A percentile compares a stretch with the other conserved stretches of the same genome.
These are phyloP conservation scores for Trametes cubensis DNA, from an alignment of 768 basidiomycete genomes.

Conservation along the genomic window DNA sequence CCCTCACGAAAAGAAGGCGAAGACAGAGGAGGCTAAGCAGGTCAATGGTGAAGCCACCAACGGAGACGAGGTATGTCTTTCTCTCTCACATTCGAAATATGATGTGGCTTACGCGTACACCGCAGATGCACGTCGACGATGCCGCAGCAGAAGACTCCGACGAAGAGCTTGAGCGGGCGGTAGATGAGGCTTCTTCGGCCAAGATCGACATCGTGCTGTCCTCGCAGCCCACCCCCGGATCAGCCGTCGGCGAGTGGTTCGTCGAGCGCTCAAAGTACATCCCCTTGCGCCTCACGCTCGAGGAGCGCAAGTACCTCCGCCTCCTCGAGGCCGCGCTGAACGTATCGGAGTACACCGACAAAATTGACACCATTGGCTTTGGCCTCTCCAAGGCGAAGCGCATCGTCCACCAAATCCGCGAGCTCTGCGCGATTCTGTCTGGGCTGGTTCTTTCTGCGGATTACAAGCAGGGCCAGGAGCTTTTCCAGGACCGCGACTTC, in stretches of 20 bases:
- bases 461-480: constrained; percentile 86
- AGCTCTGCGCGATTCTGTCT: constrained; percentile 86
- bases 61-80: constrained; percentile 35
- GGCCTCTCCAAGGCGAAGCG: constrained; percentile 83
- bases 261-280: constrained; percentile 80
- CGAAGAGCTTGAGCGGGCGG: constrained; percentile 38
- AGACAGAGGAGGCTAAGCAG: constrained; percentile 24
- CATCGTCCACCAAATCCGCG: constrained; percentile 84
- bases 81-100: constrained; percentile 25
- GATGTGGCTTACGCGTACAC: not conserved
- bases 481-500: constrained; percentile 83
- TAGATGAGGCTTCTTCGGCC: constrained; percentile 24
- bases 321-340: constrained; percentile 82
- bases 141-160: constrained; percentile 37
- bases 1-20: constrained; percentile 22
- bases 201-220: constrained; percentile 49
- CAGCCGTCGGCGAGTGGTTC: constrained; percentile 81
- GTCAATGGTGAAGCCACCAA: constrained; percentile 30
- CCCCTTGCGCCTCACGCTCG: constrained; percentile 72
- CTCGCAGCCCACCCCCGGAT: constrained; percentile 61
- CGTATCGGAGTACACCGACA: constrained; percentile 89
- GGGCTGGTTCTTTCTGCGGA: constrained; percentile 81
- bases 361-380: constrained; percentile 81
- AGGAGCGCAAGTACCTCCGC: constrained; percentile 82
- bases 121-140: constrained; percentile 44